A percentile compares a stretch with the other conserved stretches of the same genome.
These are phyloP conservation scores for Podospora bellae-mahoneyi DNA, from an alignment of 495 filamentous ascomycete species.

Conservation along the genomic window DNA sequence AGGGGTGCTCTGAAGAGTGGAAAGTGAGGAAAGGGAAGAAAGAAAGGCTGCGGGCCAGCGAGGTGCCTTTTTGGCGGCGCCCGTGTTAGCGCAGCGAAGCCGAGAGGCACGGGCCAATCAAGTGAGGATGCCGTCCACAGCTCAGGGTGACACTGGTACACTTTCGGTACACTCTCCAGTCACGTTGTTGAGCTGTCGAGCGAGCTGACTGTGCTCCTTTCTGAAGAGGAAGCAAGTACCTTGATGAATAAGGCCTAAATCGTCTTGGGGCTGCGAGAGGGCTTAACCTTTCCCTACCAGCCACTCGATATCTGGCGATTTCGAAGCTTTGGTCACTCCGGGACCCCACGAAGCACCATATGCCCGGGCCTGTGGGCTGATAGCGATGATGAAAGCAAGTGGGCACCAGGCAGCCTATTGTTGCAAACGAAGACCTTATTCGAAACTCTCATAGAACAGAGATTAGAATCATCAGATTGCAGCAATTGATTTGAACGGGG, in stretches of 20 bases:
- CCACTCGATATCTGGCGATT: neutral
- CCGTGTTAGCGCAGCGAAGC: constrained; percentile 18
- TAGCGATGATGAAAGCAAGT: neutral
- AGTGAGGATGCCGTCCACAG: neutral
- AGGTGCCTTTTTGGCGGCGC: constrained; percentile 23
- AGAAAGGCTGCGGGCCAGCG: constrained; percentile 12
- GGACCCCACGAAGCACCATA: neutral
- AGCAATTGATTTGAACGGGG: neutral
- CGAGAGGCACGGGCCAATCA: constrained; percentile 18
- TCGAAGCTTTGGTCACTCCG: neutral
- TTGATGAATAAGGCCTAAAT: neutral
- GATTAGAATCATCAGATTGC: neutral
- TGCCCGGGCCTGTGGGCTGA: too few relatives aligned
- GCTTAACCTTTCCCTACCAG: neutral
- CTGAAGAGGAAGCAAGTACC: neutral
- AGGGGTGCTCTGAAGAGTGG: constrained; percentile 12
- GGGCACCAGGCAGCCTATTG: neutral
- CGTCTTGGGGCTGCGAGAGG: neutral
- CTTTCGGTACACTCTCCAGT: neutral
- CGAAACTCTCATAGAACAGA: neutral
- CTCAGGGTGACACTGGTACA: constrained; percentile 12
- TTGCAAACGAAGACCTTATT: neutral
- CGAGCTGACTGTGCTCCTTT: neutral
- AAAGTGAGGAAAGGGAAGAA: constrained; percentile 23
- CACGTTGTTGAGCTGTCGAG: neutral